Evolutionary conservation across 148 eudicot genomes (phyloP).

Genomic region (Rhododendron molle): DNA sequence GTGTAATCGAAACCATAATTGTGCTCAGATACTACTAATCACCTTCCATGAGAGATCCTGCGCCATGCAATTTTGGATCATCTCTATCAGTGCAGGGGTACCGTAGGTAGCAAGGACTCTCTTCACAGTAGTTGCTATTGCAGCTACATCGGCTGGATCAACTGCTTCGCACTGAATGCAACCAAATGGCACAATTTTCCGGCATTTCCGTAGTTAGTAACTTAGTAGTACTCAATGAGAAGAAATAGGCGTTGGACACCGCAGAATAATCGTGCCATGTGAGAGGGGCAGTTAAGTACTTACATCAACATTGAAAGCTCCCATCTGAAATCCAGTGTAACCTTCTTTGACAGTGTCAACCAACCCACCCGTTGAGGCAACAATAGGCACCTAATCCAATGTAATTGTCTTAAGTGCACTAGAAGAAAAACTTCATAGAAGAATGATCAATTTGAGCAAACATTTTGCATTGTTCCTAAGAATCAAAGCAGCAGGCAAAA

Average conservation of each 20-base stretch:
- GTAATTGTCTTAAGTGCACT: neutral
- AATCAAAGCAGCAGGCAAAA: neutral
- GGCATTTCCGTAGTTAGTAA: neutral
- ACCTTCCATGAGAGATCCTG: conserved; percentile 99
- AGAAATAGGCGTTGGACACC: neutral
- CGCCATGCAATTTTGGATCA: conserved; percentile 88
- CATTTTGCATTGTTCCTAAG: neutral
- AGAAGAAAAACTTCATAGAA: neutral
- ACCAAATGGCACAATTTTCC: neutral
- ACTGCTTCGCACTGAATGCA: conserved; percentile 57
- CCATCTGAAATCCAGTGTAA: conserved; percentile 92
- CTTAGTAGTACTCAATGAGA: neutral
- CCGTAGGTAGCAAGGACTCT: conserved; percentile 59
- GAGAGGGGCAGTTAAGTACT: neutral
- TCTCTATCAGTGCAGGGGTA: conserved; percentile 55
- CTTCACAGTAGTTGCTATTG: conserved; percentile 54
- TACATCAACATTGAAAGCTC: conserved; percentile 84
- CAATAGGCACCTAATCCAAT: conserved; percentile 66
- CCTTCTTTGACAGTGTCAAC: conserved; percentile 96
- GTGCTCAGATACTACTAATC: neutral
- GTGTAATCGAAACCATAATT: neutral
- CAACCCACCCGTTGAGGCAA: conserved; percentile 95
- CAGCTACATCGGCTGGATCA: conserved; percentile 74
- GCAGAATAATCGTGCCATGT: neutral
- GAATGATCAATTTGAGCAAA: neutral